Evolutionary conservation across 106 monocot genomes (phyloP).

Genomic region (Dendrobium officinale): DNA sequence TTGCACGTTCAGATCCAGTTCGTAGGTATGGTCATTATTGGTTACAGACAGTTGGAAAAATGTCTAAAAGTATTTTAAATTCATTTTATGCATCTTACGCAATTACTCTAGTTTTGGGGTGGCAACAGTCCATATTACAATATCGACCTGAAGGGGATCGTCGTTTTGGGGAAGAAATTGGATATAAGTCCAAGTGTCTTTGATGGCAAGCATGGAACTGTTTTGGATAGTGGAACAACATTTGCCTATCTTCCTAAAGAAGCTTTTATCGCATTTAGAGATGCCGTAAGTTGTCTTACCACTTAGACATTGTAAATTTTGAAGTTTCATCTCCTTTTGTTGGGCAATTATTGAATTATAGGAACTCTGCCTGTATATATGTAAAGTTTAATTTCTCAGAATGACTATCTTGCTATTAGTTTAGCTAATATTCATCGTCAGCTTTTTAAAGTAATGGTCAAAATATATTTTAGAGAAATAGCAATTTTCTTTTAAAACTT

Average conservation of each 20-base stretch:
- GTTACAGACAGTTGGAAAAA: background rate
- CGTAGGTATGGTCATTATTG: conserved; percentile 52
- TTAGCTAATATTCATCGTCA: background rate
- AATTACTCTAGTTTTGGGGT: conserved; percentile 72
- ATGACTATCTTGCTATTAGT: background rate
- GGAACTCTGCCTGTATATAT: background rate
- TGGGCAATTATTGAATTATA: background rate
- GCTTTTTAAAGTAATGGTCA: background rate
- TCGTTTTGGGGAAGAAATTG: conserved; percentile 61
- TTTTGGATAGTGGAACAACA: conserved; percentile 98
- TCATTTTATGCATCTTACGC: conserved; percentile 48
- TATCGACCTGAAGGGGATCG: conserved; percentile 87
- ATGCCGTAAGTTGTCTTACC: conserved; percentile 63
- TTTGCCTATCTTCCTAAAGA: conserved; percentile 87
- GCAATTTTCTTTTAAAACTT: background rate
- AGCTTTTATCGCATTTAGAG: conserved; percentile 69
- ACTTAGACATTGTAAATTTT: background rate
- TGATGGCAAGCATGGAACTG: conserved; percentile 73
- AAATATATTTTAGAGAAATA: background rate
- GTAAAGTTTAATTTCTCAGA: background rate
- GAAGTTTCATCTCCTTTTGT: background rate
- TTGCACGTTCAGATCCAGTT: conserved; percentile 47
- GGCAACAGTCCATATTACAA: conserved; percentile 95
- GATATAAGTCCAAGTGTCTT: conserved; percentile 59
- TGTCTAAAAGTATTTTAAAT: conserved; percentile 13